Evolutionary conservation across 2,329 filamentous ascomycete species (phyloP).

Genomic region (Talaromyces verruculosus): DNA sequence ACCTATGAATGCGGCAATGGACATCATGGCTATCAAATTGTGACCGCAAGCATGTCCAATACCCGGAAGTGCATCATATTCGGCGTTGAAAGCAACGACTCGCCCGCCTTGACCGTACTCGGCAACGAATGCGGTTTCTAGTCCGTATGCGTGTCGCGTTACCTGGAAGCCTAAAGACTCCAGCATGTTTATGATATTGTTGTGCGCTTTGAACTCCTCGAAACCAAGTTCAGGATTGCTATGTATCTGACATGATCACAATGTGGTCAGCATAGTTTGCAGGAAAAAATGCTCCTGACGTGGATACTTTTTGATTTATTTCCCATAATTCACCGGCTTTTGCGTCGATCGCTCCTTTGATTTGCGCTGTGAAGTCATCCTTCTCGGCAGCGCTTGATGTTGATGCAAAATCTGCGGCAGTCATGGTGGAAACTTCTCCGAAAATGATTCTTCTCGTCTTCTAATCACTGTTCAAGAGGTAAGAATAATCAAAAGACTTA

Average conservation of each 20-base stretch:
- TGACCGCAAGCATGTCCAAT: constrained; percentile 9
- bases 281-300: not conserved
- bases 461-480: not conserved
- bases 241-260: constrained; percentile 38
- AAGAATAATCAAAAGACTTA: not conserved
- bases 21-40: constrained; percentile 9
- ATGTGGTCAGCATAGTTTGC: not conserved
- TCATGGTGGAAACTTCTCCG: not conserved
- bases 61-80: constrained; percentile 24
- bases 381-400: not conserved
- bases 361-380: not conserved
- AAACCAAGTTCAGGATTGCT: constrained; percentile 55
- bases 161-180: constrained; percentile 49
- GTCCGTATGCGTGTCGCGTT: constrained; percentile 51
- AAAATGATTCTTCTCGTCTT: not conserved
- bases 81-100: constrained; percentile 41
- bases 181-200: constrained; percentile 50
- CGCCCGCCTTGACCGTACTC: constrained; percentile 43
- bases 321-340: constrained; percentile 1
- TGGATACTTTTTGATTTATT: constrained; percentile 3
- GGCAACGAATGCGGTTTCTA: constrained; percentile 55
- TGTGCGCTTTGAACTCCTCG: constrained; percentile 54
- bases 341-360: not conserved
- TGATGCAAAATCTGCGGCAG: not conserved
- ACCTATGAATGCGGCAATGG: constrained; percentile 2